A percentile compares a stretch with the other conserved stretches of the same genome.
phyloP scores from a whole-genome alignment of 2,329 filamentous ascomycete species.

The Uncinocarpus reesii region DNA sequence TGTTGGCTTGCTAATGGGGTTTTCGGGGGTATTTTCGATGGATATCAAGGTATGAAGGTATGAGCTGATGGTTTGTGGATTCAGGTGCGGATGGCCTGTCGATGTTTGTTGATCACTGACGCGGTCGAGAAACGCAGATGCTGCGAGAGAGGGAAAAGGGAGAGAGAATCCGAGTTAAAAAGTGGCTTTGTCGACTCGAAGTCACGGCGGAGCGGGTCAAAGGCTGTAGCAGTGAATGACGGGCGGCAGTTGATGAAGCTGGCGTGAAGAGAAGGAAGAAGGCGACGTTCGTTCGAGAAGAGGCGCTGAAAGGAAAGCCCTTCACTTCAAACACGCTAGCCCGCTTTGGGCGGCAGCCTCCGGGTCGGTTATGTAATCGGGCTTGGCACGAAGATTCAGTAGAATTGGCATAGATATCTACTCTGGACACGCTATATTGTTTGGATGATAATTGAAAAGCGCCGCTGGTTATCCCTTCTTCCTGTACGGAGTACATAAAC shows the following conservation, averaged over 20 bases:
- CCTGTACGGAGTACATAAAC: no score
- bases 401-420: no score
- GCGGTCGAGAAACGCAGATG: background rate
- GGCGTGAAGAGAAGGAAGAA: background rate
- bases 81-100: background rate
- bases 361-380: background rate
- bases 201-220: background rate
- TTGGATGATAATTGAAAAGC: no score
- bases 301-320: background rate
- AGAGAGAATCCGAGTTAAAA: no score
- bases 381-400: no score
- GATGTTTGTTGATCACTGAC: slow-evolving; percentile 3
- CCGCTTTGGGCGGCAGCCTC: background rate
- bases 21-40: background rate
- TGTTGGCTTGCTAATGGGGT: slow-evolving; percentile 39
- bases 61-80: background rate
- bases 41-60: background rate
- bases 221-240: slow-evolving; percentile 3
- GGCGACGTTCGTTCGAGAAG: background rate
- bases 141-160: background rate
- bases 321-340: background rate
- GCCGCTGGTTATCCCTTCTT: no score
- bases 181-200: background rate
- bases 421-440: no score
- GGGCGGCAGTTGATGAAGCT: background rate